Base-by-base conservation (phyloP, 1,284 basidiomycete genomes). In the Puccinia horiana region DNA sequence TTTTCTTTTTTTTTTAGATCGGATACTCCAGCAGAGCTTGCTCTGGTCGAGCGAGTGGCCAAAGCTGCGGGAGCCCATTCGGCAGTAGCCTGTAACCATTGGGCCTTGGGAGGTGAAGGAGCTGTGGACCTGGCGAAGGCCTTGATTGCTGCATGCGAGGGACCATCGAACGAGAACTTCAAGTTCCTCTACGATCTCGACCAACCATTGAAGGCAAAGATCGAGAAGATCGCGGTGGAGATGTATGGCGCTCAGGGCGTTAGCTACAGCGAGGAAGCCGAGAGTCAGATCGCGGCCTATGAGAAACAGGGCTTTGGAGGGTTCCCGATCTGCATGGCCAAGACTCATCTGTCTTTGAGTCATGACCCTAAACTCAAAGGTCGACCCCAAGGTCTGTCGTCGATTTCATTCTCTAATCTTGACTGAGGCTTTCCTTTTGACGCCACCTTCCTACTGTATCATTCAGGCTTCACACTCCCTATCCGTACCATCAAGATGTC, bases 331-430 rank as follows among this genome's bases (percentile, higher is more conserved):
- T 98, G 96, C 88, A 96, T 98, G 94, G 96, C 96, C 83, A 99
- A 99, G 90, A 99, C 97, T 3, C 96, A 96, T 85, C 93, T 97
- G 85, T 96, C 94, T 29, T 95, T 98, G 89, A 96, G 94, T 35
- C 94, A 96, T 87, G 93, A 98, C 86, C 93, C 95, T n/a, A 92
- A 92, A 85, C 89, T 93, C 84, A 97, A 97, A 89, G 92, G 92
- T 84, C 94, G 93, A 1, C 94, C 95, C 4, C 91, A 91, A 72
- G 93, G 87, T 88, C 47, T 65, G 79, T 40, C 3, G 29, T 42
- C 23, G 20, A 42, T 70, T 20, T 26, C 26, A 35, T 16, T 4
- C 32, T 26, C 9, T 70, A 37, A 20, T 8, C 52, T 67, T 32
- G 26, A 85, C 54, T 84, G 26, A 29, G 12, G n/a, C 26, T 26